Evolutionary conservation across 768 basidiomycete genomes (phyloP), one percentile per base, ranked within the genome.

Genomic region (Omphalotus guepiniiformis): DNA sequence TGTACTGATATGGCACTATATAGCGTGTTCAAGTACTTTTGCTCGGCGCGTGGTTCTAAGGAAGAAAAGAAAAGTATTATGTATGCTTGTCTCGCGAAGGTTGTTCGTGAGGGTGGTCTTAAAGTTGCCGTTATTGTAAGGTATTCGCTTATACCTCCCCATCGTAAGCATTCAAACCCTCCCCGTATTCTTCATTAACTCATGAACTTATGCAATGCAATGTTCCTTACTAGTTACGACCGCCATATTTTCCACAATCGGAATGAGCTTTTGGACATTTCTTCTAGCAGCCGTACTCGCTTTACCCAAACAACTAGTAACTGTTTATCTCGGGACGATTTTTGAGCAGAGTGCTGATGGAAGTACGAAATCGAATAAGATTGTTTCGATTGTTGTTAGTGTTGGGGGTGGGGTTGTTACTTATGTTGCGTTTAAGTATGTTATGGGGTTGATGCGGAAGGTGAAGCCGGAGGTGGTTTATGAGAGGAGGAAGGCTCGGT

Each of bases 41-140:
- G 67, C 36, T 44, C 61, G 12, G 55, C 53, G 1, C 63, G 70
- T 22, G 70, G 68, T 3, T 59, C 64, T 23, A 68, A 70, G 39
- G 47, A 65, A 37, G 68, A 70, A 43, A 32, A 63, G 58, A 42
- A 54, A 65, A 48, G 58, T 54, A 37, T 57, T 13, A 16, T 8
- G 13, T 76, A 73, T 53, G 75, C 67, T 6, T 71, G 70, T 50
- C 58, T 74, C 3, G 63, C 65, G 3, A 63, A 63, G 21, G 60
- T 70, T 1, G 59, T 75, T 6, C 57, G 65, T 8, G 69, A 74
- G 26, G 74, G 74, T 6, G 75, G 74, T 1, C 69, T 74, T 54
- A 53, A 57, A 37, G 60, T 68, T 30, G 62, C 64, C 9, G 52
- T 70, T 38, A 53, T 67, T 19, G 58, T 57, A 9, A 62, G 64